A percentile compares a stretch with the other conserved stretches of the same genome.
Conservation (phyloP, 106 monocot genomes). For the Phalaenopsis aphrodite region DNA sequence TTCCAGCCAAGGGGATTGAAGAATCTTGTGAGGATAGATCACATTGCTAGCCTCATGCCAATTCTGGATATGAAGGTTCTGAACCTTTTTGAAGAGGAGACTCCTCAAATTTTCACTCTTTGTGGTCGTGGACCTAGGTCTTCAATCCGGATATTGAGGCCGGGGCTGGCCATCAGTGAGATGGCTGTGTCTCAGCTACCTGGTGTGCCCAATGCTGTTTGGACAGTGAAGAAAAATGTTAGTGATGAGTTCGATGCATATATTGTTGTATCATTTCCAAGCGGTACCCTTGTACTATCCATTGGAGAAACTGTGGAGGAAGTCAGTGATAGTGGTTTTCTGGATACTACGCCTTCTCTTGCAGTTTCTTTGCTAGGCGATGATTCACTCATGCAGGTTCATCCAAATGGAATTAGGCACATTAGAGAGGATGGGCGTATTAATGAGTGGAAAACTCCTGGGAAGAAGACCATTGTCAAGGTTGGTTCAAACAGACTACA, state of each 20-base stretch:
- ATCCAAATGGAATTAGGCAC: slow-evolving; percentile 94
- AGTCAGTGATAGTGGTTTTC: slow-evolving; percentile 91
- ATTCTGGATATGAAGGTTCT: slow-evolving; percentile 91
- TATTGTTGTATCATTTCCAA: slow-evolving; percentile 89
- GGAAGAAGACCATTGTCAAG: slow-evolving; percentile 97
- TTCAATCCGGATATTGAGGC: slow-evolving; percentile 64
- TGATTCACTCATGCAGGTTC: slow-evolving; percentile 98
- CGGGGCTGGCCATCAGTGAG: slow-evolving; percentile 83
- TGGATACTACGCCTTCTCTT: slow-evolving; percentile 86
- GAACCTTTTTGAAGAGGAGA: slow-evolving; percentile 98
- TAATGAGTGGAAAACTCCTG: slow-evolving; percentile 98
- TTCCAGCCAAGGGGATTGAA: slow-evolving; percentile 84
- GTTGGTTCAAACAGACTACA: slow-evolving; percentile 93
- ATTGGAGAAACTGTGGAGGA: slow-evolving; percentile 98
- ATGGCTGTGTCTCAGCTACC: slow-evolving; percentile 93
- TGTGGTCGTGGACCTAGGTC: slow-evolving; percentile 91
- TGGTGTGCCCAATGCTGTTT: slow-evolving; percentile 80
- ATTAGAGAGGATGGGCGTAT: slow-evolving; percentile 96
- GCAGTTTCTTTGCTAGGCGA: slow-evolving; percentile 86
- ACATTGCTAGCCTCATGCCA: slow-evolving; percentile 85
- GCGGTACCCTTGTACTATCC: slow-evolving; percentile 90
- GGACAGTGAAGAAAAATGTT: slow-evolving; percentile 96
- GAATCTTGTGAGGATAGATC: slow-evolving; percentile 74
- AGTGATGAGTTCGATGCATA: slow-evolving; percentile 97
- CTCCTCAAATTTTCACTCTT: slow-evolving; percentile 77